Evolutionary conservation across 331 rosid species (phyloP).

Genomic region (Dryas integrifolia): DNA sequence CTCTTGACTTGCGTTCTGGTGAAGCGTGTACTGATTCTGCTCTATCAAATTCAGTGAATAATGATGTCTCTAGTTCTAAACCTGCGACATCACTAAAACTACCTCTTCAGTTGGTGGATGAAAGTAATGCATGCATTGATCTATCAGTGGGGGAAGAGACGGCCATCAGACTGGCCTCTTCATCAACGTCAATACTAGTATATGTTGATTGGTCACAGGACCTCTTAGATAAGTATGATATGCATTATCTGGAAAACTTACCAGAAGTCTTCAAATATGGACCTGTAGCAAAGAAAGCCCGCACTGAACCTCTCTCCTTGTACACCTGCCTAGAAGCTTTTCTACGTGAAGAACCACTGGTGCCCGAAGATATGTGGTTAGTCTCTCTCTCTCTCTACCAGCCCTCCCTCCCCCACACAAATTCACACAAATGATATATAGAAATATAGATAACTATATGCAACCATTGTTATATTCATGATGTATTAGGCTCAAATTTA

Average conservation of each 20-base stretch:
- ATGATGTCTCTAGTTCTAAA: constrained; percentile 50
- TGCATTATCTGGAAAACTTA: constrained; percentile 62
- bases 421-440: too few species aligned
- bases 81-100: constrained; percentile 38
- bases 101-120: constrained; percentile 76
- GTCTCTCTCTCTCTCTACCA: constrained; percentile 26
- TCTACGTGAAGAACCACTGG: constrained; percentile 96
- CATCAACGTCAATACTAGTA: constrained; percentile 50
- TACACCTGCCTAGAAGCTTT: constrained; percentile 95
- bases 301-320: constrained; percentile 88
- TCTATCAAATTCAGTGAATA: constrained; percentile 42
- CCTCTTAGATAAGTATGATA: constrained; percentile 69
- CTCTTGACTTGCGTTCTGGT: constrained; percentile 29
- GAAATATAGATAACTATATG: too few species aligned
- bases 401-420: too few species aligned
- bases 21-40: constrained; percentile 37
- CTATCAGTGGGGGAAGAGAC: constrained; percentile 76
- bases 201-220: constrained; percentile 82
- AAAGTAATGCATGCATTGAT: constrained; percentile 68
- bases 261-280: constrained; percentile 86
- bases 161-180: constrained; percentile 50
- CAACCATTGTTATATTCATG: too few species aligned
- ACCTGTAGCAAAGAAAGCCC: constrained; percentile 84
- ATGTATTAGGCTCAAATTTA: neutral
- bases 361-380: constrained; percentile 99